Evolutionary conservation across 176 grass and related monocot genomes (phyloP), one percentile per base, ranked within the genome.

Genomic region (Aegilops longissima): DNA sequence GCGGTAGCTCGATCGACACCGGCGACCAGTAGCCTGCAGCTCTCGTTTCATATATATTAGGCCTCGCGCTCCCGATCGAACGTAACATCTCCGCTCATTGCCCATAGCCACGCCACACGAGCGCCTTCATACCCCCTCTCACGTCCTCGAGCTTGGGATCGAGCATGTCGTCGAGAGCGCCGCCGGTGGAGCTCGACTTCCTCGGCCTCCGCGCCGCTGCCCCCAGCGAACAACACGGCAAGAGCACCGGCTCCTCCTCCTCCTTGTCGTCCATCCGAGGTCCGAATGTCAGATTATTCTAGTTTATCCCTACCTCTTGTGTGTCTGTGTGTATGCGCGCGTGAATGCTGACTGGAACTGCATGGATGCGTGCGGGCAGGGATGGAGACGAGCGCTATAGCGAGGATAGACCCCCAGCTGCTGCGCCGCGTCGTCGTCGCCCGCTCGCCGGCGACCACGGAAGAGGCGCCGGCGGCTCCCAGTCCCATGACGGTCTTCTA

Each of bases 401-500:
- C 94, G 30, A 89, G 90, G 84, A 94, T 93, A 79, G 88, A 90
- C 24, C 83, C 88, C 8, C 56, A 73, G 66, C 56, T 90, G 58
- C 81, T 97, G 61, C 87, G 80, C 38, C 89, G 90, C 47, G 88
- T 92, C 38, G 86, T 94, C 59, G 76, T 68, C 40, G 6, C 71
- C 34, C 29, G 85, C 25, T 13, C 73, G 72, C 59, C 75, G 21
- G 10, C 49, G 18, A 2, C 68, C 2, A 4, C 75, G 66, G 71
- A 65, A 29, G 47, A 86, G 5, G 52, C 39, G 3, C 77, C 11
- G 27, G 80, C 86, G 8, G 70, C 83, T n/a, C 86, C 92, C 42
- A 79, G 91, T 6, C 90, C 95, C 42, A 82, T 97, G 82, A 94
- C 92, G 5, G 68, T 97, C 81, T 94, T 94, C 91, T 97, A 94